Percentiles rank a stretch among this genome's conserved stretches.
These are phyloP conservation scores for Tricholoma furcatifolium DNA, from an alignment of 768 basidiomycete species.

Conservation along the genomic window DNA sequence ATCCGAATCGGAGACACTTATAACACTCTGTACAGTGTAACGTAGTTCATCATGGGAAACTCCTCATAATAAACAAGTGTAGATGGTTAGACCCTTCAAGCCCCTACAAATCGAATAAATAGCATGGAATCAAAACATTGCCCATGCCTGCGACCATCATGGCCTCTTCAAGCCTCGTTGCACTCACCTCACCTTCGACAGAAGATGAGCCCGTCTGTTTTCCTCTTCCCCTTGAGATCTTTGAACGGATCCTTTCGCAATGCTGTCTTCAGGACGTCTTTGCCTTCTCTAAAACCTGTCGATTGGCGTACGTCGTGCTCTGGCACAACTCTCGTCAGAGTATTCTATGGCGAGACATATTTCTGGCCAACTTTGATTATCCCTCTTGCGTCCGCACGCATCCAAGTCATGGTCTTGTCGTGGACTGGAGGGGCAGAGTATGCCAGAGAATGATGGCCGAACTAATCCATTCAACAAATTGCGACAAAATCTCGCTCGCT, in stretches of 20 bases:
- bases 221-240: slow-evolving; percentile 54
- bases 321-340: slow-evolving; percentile 51
- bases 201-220: slow-evolving; percentile 21
- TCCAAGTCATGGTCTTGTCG: neutral
- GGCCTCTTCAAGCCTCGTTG: slow-evolving; percentile 8
- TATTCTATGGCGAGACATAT: slow-evolving; percentile 64
- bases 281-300: slow-evolving; percentile 57
- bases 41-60: no score
- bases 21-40: no score
- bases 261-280: slow-evolving; percentile 59
- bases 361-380: slow-evolving; percentile 63
- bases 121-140: no score
- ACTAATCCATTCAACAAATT: slow-evolving; percentile 9
- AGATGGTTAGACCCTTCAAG: no score
- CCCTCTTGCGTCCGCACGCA: slow-evolving; percentile 38
- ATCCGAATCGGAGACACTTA: no score
- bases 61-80: no score
- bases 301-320: slow-evolving; percentile 45
- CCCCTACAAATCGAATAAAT: no score
- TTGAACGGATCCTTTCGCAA: slow-evolving; percentile 54
- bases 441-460: slow-evolving; percentile 41
- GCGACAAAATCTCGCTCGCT: slow-evolving; percentile 22
- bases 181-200: slow-evolving; percentile 1
- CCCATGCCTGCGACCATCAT: no score
- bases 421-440: slow-evolving; percentile 14